phyloP scores from a whole-genome alignment of 2,329 filamentous ascomycete species.

The Beauveria pseudobassiana region DNA sequence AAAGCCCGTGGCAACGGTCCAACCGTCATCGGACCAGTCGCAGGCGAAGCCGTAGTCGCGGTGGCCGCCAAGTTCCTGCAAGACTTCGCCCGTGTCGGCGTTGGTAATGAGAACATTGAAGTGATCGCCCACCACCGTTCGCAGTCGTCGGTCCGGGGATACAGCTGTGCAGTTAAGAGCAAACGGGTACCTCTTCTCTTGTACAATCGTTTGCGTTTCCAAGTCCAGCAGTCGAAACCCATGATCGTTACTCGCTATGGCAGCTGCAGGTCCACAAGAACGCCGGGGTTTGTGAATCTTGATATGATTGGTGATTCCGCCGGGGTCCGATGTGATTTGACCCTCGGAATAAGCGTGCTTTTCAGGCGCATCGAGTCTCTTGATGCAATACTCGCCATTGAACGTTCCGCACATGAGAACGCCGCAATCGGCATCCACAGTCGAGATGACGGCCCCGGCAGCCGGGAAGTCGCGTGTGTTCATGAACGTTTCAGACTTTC shows the following conservation, averaged over 20 bases:
- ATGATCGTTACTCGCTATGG: slow-evolving; percentile 57
- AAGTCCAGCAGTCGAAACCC: slow-evolving; percentile 53
- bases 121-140: slow-evolving; percentile 65
- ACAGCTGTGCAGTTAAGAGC: slow-evolving; percentile 67
- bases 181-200: slow-evolving; percentile 45
- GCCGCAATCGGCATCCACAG: slow-evolving; percentile 44
- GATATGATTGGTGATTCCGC: slow-evolving; percentile 59
- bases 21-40: slow-evolving; percentile 72
- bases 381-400: slow-evolving; percentile 46
- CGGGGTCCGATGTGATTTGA: slow-evolving; percentile 38
- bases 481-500: slow-evolving; percentile 37
- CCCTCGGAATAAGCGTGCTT: slow-evolving; percentile 32
- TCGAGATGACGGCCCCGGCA: slow-evolving; percentile 37
- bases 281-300: slow-evolving; percentile 48
- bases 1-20: slow-evolving; percentile 67
- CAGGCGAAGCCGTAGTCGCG: slow-evolving; percentile 68
- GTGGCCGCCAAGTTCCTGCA: slow-evolving; percentile 55
- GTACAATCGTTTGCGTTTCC: slow-evolving; percentile 49
- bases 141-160: slow-evolving; percentile 63
- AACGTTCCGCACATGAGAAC: slow-evolving; percentile 55
- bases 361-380: slow-evolving; percentile 35
- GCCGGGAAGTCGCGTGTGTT: slow-evolving; percentile 31
- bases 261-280: slow-evolving; percentile 45
- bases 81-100: slow-evolving; percentile 55
- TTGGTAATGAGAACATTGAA: slow-evolving; percentile 59